Base-by-base conservation (phyloP, 2,329 filamentous ascomycete species). In the Aspergillus cejpii region DNA sequence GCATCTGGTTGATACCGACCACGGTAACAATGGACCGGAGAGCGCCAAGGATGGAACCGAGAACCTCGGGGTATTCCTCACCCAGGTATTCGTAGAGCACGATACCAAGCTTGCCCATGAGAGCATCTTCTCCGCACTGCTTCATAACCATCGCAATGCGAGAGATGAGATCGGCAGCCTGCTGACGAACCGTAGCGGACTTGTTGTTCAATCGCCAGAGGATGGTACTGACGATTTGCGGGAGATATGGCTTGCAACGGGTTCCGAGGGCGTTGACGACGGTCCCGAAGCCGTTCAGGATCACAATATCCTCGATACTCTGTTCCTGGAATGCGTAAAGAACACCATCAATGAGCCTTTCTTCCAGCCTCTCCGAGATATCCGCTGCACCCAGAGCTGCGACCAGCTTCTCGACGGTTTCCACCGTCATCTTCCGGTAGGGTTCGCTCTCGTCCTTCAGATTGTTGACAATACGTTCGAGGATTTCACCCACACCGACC, bases 81-180 rank as follows among this genome's bases (percentile, higher is more conserved):
- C 92, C 92, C 0, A 98, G 80, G 63, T 97, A 97, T 70, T 98
- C 92, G 74, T 98, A 98, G 17, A 98, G 78, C 8, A 96, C 90
- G 44, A 94, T 78, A 56, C 91, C 88, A 27, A 98, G 81, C 69
- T 96, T 96, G 58, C 89, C 89, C 83, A 98, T 92, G 41, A 97
- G 77, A 1, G 85, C 86, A 67, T 98, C 92, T 66, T 98, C 91
- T 40, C 89, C 90, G 63, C 92, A 98, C 70, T 97, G 90, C 72
- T 94, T 94, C 90, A 98, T 97, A 40, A 97, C 91, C 77, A 96
- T 91, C 4, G 92, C 92, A 59, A 98, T 95, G 17, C 92, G 87
- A 6, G 90, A 95, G 55, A 98, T 94, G 37, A 98, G 78, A 66
- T 98, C 92, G 4, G 92, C 92, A 2, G 92, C 90, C 69, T 98